Percentiles rank a stretch among this genome's conserved stretches.
These are phyloP conservation scores for Pseudozyma pruni DNA, from an alignment of 1,284 basidiomycete species.

Conservation along the genomic window DNA sequence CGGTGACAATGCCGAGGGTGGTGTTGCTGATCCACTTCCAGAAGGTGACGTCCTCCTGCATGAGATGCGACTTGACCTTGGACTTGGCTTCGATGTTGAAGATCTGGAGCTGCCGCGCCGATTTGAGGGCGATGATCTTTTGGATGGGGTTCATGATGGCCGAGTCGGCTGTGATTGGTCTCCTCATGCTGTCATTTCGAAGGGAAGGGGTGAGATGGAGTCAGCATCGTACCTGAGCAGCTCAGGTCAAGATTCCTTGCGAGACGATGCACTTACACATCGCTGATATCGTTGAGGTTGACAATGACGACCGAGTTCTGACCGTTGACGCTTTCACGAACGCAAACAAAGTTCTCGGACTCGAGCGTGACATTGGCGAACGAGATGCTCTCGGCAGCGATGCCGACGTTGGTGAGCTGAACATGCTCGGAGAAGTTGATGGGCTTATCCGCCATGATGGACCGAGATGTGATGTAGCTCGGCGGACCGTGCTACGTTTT, in stretches of 20 bases:
- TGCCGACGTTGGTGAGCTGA: constrained; percentile 93
- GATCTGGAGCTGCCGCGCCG: constrained; percentile 85
- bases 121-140: constrained; percentile 95
- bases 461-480: constrained; percentile 4
- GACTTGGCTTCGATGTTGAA: constrained; percentile 97
- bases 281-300: constrained; percentile 64
- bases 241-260: neutral
- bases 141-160: constrained; percentile 98
- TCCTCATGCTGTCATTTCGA: constrained; percentile 73
- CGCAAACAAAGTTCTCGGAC: constrained; percentile 95
- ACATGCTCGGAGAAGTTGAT: constrained; percentile 63
- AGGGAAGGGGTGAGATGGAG: neutral
- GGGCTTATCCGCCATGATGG: constrained; percentile 66
- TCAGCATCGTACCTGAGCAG: neutral
- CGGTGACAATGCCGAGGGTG: constrained; percentile 94
- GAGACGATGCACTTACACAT: constrained; percentile 52
- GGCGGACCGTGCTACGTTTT: constrained; percentile 15
- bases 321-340: constrained; percentile 74
- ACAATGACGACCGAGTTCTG: constrained; percentile 66
- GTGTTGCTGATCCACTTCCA: constrained; percentile 98
- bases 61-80: constrained; percentile 93
- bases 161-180: constrained; percentile 96
- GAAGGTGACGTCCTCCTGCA: constrained; percentile 94
- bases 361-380: constrained; percentile 97
- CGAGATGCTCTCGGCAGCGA: constrained; percentile 95